Percentiles rank a stretch among this genome's conserved stretches.
Evolutionary conservation across 768 basidiomycete genomes (phyloP).

Genomic region (Pleurotus tuber-regium): DNA sequence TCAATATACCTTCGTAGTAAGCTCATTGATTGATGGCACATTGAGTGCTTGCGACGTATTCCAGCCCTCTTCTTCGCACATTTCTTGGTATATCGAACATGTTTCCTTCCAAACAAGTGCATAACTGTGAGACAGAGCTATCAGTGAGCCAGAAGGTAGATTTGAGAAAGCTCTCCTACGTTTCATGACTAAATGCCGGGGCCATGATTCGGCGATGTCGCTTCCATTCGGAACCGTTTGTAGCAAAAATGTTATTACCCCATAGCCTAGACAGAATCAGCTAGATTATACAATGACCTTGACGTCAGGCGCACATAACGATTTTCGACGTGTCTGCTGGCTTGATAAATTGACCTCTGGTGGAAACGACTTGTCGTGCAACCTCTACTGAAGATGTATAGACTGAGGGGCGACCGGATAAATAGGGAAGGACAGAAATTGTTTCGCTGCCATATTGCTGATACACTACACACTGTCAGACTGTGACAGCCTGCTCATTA

Average conservation of each 20-base stretch:
- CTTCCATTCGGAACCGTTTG: conserved; percentile 29
- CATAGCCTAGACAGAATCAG: conserved; percentile 15
- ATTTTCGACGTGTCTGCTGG: conserved; percentile 27
- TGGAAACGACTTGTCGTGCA: conserved; percentile 38
- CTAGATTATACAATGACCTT: not conserved
- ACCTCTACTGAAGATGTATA: conserved; percentile 48
- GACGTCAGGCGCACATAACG: conserved; percentile 28
- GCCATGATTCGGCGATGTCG: conserved; percentile 30
- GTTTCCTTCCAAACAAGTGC: conserved; percentile 39
- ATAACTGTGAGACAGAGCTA: conserved; percentile 26
- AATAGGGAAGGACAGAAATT: conserved; percentile 36
- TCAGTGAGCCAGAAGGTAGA: not conserved
- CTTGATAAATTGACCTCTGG: conserved; percentile 39
- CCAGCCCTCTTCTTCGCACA: conserved; percentile 37
- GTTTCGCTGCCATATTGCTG: conserved; percentile 30
- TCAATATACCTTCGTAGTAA: conserved; percentile 32
- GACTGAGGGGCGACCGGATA: conserved; percentile 32
- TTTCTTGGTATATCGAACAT: conserved; percentile 31
- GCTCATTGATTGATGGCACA: conserved; percentile 26
- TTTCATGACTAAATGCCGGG: conserved; percentile 26
- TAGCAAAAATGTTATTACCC: conserved; percentile 26
- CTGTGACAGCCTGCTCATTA: not conserved
- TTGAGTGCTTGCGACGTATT: conserved; percentile 21
- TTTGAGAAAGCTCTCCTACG: conserved; percentile 18
- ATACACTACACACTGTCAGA: not conserved